Base-by-base conservation (phyloP, 73 alveolate genomes). In the Paramecium sonneborni region DNA sequence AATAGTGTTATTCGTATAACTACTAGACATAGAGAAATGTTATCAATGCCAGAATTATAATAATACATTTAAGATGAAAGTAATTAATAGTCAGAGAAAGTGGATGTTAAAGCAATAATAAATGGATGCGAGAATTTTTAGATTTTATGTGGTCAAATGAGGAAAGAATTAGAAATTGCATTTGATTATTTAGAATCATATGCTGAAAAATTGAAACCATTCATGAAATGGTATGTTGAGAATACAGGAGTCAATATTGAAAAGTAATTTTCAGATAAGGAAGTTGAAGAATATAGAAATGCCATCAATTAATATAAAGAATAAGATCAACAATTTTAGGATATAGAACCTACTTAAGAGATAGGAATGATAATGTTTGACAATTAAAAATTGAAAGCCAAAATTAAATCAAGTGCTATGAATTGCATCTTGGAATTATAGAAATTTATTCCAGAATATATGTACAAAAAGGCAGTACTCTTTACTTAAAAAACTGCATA, bases 311-410 rank as follows among this genome's bases (percentile, higher is more conserved):
- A 89, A 69, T 93, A 92, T 91, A 46, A 55, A 20, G 86, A 85
- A 18, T 85, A 96, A 85, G 93, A 57, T 55, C 92, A 94, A 18
- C 92, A 69, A 76, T 76, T 96, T 46, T 90, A 90, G 35, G 57
- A 56, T 12, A 52, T 96, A 28, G 95, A 88, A 41, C 95, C 93
- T 11, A 87, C 88, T 37, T 41, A 68, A 23, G 97, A 92, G 76
- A 92, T 95, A 28, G 93, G 93, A 46, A 92, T 96, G 57, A 92
- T 92, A 68, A 90, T 95, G 69, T 93, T 96, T 15, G 94, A 96
- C 43, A 95, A 93, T 62, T 76, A 62, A 24, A 56, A 85, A 23
- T 62, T 96, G 57, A 96, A 93, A 85, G 92, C 56, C 34, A 85
- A 79, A 15, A 85, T 96, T 67, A 70, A 76, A 35, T 93, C 94